A percentile compares a stretch with the other conserved stretches of the same genome.
These are phyloP conservation scores for Sextonia rubra DNA, from an alignment of 164 flowering plant genomes.

Conservation along the genomic window DNA sequence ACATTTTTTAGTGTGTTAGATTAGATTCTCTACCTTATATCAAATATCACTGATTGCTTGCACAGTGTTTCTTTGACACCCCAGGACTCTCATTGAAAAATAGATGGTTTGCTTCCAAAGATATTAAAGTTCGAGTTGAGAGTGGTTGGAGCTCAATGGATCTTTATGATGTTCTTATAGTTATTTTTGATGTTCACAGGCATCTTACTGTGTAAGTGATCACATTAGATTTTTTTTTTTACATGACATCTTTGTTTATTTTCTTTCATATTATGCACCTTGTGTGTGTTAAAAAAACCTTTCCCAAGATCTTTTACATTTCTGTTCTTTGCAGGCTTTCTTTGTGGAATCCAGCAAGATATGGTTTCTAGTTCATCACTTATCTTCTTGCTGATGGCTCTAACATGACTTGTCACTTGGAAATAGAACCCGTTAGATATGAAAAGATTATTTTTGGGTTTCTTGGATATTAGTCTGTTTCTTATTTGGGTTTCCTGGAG, in stretches of 20 bases:
- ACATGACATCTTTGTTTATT: neutral
- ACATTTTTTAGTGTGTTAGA: neutral
- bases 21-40: neutral
- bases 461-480: no score
- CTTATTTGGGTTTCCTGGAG: no score
- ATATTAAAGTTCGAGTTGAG: conserved; percentile 66
- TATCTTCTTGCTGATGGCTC: no score
- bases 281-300: no score
- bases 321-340: no score
- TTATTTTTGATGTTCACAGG: conserved; percentile 91
- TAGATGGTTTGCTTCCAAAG: conserved; percentile 57
- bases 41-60: conserved; percentile 14
- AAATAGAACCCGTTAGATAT: no score
- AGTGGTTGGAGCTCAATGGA: conserved; percentile 84
- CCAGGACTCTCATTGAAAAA: conserved; percentile 82
- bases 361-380: no score
- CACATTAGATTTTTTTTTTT: neutral
- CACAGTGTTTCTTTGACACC: conserved; percentile 97
- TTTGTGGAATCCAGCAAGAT: no score
- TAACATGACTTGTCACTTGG: no score
- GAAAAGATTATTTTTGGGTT: no score
- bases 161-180: conserved; percentile 79
- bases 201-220: conserved; percentile 65
- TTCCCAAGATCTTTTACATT: no score
- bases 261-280: neutral